Percentiles rank a stretch among this genome's conserved stretches.
Evolutionary conservation across 202 grass and related monocot species (phyloP).

Genomic region (Schoenoplectus tabernaemontani): DNA sequence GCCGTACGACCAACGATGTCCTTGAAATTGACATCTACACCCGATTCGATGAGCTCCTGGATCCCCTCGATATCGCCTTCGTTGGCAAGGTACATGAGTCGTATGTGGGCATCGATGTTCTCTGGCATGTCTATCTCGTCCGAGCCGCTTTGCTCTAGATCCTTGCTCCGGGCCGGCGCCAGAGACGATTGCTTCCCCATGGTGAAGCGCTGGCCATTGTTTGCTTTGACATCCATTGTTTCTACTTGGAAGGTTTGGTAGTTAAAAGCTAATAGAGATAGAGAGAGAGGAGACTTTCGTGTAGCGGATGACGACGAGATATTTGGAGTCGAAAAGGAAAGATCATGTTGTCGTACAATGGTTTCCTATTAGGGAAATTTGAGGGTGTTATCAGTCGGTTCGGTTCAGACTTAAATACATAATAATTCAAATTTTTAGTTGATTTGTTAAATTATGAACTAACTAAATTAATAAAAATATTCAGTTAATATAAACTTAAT

Average conservation of each 20-base stretch:
- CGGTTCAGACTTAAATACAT: too few species aligned
- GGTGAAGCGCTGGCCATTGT: slow-evolving; percentile 38
- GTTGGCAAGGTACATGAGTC: slow-evolving; percentile 81
- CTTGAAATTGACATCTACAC: slow-evolving; percentile 63
- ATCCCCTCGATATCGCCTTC: slow-evolving; percentile 62
- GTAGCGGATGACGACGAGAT: not conserved
- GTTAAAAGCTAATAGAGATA: slow-evolving; percentile 1
- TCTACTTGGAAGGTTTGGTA: slow-evolving; percentile 31
- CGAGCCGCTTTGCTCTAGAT: not conserved
- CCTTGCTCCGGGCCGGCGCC: slow-evolving; percentile 38
- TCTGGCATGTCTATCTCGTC: slow-evolving; percentile 4
- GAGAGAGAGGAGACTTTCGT: slow-evolving; percentile 7
- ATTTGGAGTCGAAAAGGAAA: not conserved
- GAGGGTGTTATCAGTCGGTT: too few species aligned
- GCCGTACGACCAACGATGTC: slow-evolving; percentile 79
- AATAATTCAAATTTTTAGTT: too few species aligned
- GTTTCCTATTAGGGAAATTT: too few species aligned
- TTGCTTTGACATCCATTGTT: slow-evolving; percentile 28
- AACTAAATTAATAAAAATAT: too few species aligned
- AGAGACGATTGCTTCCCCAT: slow-evolving; percentile 75
- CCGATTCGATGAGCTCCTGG: slow-evolving; percentile 50
- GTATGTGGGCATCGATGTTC: slow-evolving; percentile 36
- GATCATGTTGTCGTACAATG: too few species aligned
- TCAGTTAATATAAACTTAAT: too few species aligned
- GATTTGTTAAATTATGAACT: too few species aligned